Base-by-base conservation (phyloP, 495 filamentous ascomycete genomes). In the Tuber brumale region DNA sequence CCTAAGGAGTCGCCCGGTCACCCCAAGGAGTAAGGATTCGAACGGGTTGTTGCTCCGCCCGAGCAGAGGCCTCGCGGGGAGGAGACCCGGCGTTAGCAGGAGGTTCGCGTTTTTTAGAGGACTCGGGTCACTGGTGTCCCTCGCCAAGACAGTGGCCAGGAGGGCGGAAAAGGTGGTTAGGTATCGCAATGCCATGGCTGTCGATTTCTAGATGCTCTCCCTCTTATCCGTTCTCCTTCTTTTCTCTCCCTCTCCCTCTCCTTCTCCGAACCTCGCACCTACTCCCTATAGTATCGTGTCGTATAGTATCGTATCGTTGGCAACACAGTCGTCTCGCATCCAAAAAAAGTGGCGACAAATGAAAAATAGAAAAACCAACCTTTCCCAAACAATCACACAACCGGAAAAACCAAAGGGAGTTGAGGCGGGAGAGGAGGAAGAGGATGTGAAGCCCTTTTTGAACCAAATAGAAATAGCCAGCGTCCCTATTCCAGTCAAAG, bases 251-350 rank as follows among this genome's bases (percentile, higher is more conserved):
- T 66, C 57, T 66, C 44, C 0, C 44, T 43, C 12, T 45, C 44
- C 44, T 16, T 45, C 57, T 66, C 48, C 48, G 12, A 27, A 27
- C n/a, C n/a, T 57, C 3, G 51, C 46, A 5, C 46, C 46, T 51
- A n/a, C 10, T 27, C 57, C 57, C 14, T 31, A 10, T 31, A 6
- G 57, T 66, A 66, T 27, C 0, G 48, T 57, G 23, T n/a, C 0
- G 48, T 57, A 66, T 66, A 0, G 57, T 66, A 66, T 66, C n/a
- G 57, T 66, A 66, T 66, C n/a, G 57, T 66, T 66, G n/a, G 57
- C 31, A 31, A 31, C n/a, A 18, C 51, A 66, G 27, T 66, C 10
- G 57, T 66, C 57, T 31, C 27, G 27, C 7, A 66, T 12, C 27
- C 57, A 66, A 31, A 66, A 57, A 66, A 66, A 31, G 57, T 5